Base-by-base conservation (phyloP, 1,284 basidiomycete genomes). In the Pholiota adiposa region DNA sequence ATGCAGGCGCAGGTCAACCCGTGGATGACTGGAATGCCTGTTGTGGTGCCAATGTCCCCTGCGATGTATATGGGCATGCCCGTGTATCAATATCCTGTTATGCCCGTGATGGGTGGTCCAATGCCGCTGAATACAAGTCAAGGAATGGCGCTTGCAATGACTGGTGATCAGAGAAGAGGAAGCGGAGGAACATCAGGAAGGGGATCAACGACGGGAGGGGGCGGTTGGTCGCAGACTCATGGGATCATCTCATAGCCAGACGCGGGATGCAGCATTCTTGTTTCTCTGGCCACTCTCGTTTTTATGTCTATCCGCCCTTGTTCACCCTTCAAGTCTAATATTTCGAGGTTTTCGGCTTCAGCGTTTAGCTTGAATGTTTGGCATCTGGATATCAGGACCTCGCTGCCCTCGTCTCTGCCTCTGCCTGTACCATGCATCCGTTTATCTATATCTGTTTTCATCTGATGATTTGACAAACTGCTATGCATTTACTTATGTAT, bases 41-140 rank as follows among this genome's bases (percentile, higher is more conserved):
- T 58, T 31, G 19, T 51, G 38, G 29, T 58, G 56, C 56, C 56
- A 29, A 48, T 58, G 56, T 56, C 54, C 18, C 46, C 31, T 25
- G 16, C 34, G 5, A 46, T 36, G 21, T 56, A 56, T 31, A 49
- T 56, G 54, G 34, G 23, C 6, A 31, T 56, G 34, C 46, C 54
- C 4, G 27, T 56, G 36, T 56, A 56, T 25, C 54, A 46, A 25
- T 50, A 50, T 21, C 54, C 54, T 41, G n/a, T 40, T n/a, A 40
- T 50, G 54, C 54, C 54, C 5, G 43, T 55, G 54, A 55, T 55
- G 44, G 25, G 44, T 14, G 18, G 29, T 34, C 31, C 27, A 34
- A 50, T 34, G 18, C 8, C 4, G 44, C 23, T 3, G 44, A 46
- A 46, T 27, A 8, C 21, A 12, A 46, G 23, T 27, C 44, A 23